Percentiles rank a stretch among this genome's conserved stretches.
These are phyloP conservation scores for Populus hybrid DNA, from an alignment of 441 rosid species.

Conservation along the genomic window DNA sequence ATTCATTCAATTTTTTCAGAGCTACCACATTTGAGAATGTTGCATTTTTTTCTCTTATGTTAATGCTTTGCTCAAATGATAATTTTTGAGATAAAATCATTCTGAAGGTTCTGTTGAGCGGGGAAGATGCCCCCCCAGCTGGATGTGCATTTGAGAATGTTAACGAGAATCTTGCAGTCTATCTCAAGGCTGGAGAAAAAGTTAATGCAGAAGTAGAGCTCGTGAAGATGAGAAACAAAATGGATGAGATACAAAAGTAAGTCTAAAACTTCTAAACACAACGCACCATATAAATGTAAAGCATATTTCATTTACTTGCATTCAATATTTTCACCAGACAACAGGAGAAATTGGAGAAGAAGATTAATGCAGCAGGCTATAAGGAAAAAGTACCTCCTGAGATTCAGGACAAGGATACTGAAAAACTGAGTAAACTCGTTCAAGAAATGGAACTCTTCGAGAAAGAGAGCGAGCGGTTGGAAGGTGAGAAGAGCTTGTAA, in stretches of 20 bases:
- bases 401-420: constrained; percentile 53
- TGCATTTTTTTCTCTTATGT: no score
- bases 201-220: constrained; percentile 59
- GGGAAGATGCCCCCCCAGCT: constrained; percentile 62
- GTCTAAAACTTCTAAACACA: constrained; percentile 7
- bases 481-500: constrained; percentile 6
- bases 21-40: no score
- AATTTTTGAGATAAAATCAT: background rate
- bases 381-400: constrained; percentile 69
- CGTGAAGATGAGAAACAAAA: constrained; percentile 61
- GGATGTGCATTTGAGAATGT: constrained; percentile 82
- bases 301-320: background rate
- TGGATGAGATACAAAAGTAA: constrained; percentile 72
- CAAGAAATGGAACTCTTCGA: constrained; percentile 63
- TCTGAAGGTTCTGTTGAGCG: constrained; percentile 60
- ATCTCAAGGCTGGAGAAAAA: constrained; percentile 68
- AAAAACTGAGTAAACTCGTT: constrained; percentile 57
- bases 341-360: constrained; percentile 67
- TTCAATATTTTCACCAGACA: constrained; percentile 45
- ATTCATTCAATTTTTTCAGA: no score
- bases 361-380: constrained; percentile 56
- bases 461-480: constrained; percentile 42
- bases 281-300: background rate
- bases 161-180: constrained; percentile 71
- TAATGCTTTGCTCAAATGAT: background rate